Conservation (phyloP, 345 rosid species). For the Isatis tinctoria region DNA sequence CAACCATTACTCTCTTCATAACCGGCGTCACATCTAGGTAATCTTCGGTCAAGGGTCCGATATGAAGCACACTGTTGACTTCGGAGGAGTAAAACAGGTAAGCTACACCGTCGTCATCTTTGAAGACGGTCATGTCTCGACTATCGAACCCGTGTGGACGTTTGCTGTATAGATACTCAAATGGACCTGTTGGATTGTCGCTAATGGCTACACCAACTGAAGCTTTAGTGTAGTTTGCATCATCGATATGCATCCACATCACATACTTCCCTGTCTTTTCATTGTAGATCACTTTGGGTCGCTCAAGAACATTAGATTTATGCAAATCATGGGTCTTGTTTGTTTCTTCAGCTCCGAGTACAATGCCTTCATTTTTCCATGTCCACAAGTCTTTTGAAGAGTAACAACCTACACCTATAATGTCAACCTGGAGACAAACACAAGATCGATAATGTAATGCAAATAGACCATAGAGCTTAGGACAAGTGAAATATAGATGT, state of each 20-base stretch:
- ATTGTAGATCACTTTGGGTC: conserved; percentile 90
- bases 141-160: conserved; percentile 84
- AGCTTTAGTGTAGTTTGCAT: conserved; percentile 91
- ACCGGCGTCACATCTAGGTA: conserved; percentile 58
- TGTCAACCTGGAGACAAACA: conserved; percentile 62
- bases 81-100: conserved; percentile 80
- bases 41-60: conserved; percentile 71
- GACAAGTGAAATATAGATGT: neutral
- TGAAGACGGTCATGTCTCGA: conserved; percentile 94
- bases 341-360: conserved; percentile 63
- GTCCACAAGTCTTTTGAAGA: conserved; percentile 90
- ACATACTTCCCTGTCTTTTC: conserved; percentile 67
- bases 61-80: conserved; percentile 86
- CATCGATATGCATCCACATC: conserved; percentile 99
- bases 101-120: conserved; percentile 74
- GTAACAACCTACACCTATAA: conserved; percentile 94
- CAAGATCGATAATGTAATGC: neutral
- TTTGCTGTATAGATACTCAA: conserved; percentile 65
- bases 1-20: conserved; percentile 56
- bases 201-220: conserved; percentile 76
- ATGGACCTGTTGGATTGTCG: conserved; percentile 77
- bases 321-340: conserved; percentile 75
- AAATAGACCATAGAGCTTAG: neutral
- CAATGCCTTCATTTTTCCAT: conserved; percentile 92
- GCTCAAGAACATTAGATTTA: conserved; percentile 82